These are phyloP conservation scores for Malus hybrid DNA, from an alignment of 331 rosid species.

Conservation along the genomic window DNA sequence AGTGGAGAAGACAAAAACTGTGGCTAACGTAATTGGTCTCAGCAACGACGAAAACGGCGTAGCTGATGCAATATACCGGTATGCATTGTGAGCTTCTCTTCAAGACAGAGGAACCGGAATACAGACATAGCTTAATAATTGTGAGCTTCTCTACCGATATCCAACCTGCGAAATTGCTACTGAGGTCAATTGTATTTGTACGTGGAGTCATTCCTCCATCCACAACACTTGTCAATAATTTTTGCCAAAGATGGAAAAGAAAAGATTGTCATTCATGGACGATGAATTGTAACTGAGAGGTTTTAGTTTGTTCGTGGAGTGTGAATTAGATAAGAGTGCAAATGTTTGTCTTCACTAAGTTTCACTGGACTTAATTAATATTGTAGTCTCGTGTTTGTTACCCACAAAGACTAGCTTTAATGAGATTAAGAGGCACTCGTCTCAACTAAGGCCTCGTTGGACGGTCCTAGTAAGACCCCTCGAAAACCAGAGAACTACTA, in stretches of 20 bases:
- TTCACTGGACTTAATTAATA: too few species aligned
- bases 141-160: not conserved
- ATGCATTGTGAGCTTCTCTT: constrained; percentile 55
- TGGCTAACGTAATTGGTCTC: constrained; percentile 65
- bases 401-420: too few species aligned
- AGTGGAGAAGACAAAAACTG: constrained; percentile 68
- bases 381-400: too few species aligned
- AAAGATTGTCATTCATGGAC: not conserved
- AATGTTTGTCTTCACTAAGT: too few species aligned
- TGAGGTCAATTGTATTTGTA: not conserved
- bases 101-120: not conserved
- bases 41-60: constrained; percentile 89
- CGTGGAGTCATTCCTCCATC: not conserved
- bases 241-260: not conserved
- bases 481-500: too few species aligned
- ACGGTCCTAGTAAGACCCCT: too few species aligned
- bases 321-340: too few species aligned
- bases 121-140: not conserved
- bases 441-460: too few species aligned
- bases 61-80: constrained; percentile 85
- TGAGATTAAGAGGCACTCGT: too few species aligned
- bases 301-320: too few species aligned
- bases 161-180: not conserved
- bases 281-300: too few species aligned
- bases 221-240: not conserved